Evolutionary conservation across 768 basidiomycete genomes (phyloP), one percentile per base, ranked within the genome.

Genomic region (Serpula lacrymans): DNA sequence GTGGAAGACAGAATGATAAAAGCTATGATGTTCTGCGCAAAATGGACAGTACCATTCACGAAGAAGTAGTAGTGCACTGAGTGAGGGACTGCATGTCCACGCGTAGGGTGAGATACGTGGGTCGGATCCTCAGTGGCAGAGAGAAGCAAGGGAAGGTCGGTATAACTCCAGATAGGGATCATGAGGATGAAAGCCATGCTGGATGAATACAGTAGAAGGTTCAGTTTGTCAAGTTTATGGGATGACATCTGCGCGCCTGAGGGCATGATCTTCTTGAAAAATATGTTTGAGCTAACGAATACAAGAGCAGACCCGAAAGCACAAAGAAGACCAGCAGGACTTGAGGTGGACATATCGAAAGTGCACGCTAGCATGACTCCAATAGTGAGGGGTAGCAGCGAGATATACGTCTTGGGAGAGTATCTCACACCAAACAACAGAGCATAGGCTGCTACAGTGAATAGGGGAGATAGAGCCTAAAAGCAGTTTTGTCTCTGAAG

Each of bases 231-330:
- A 24, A 99, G 77, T 63, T 91, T 92, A 58, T 86, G 85, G 3
- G 76, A 64, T 16, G 69, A 66, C 4, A 65, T 55, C 38, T 72
- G 72, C 6, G 77, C 72, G 32, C 57, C 52, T 17, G 69, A 61
- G 2, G 96, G 96, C 77, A 99, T 85, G 48, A 98, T 83, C 71
- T 95, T 98, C 68, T 99, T 99, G 77, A 95, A 97, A 63, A 94
- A 96, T 53, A 99, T 98, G 65, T 99, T 99, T 48, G 92, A 94
- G 51, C 86, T 87, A 47, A 99, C 96, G 60, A 99, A 98, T 49
- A 99, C 83, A 43, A 99, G 67, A 22, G 96, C 96, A 9, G 93
- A 96, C 12, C 95, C 95, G 56, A 99, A 93, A 3, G 96, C 95
- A 62, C 89, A 96, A 20, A 96, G 68, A n/a, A 99, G 66, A 10